Evolutionary conservation across 164 flowering plant genomes (phyloP).

Genomic region (Piper betle): DNA sequence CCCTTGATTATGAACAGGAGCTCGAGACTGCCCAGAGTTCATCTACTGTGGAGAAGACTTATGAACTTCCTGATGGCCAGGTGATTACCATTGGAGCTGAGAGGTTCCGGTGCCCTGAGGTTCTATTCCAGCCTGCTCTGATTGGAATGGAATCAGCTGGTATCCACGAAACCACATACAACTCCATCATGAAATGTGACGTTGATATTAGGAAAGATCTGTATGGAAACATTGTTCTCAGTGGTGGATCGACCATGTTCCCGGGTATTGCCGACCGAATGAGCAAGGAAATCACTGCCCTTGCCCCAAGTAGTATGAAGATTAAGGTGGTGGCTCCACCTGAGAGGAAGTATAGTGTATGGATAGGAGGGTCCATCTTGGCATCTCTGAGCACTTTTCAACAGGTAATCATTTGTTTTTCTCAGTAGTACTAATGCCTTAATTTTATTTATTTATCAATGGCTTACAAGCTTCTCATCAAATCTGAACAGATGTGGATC

Average conservation of each 20-base stretch:
- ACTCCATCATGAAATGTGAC: slow-evolving; percentile 61
- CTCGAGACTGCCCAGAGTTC: slow-evolving; percentile 46
- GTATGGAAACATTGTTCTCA: slow-evolving; percentile 54
- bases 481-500: slow-evolving; percentile 55
- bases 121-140: slow-evolving; percentile 64
- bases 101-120: slow-evolving; percentile 69
- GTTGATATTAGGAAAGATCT: slow-evolving; percentile 58
- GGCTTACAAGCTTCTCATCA: background rate
- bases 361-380: slow-evolving; percentile 55
- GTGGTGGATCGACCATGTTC: slow-evolving; percentile 71
- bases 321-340: slow-evolving; percentile 63
- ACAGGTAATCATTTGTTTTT: slow-evolving; percentile 20
- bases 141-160: slow-evolving; percentile 59
- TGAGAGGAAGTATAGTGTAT: slow-evolving; percentile 56
- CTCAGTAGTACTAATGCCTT: background rate
- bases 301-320: slow-evolving; percentile 67
- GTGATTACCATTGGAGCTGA: slow-evolving; percentile 62
- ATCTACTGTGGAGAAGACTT: slow-evolving; percentile 56
- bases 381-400: slow-evolving; percentile 66
- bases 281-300: slow-evolving; percentile 66
- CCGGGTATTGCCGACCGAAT: slow-evolving; percentile 60
- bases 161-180: slow-evolving; percentile 57
- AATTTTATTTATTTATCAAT: background rate
- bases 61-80: slow-evolving; percentile 58
- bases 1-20: slow-evolving; percentile 60